Evolutionary conservation across 768 basidiomycete genomes (phyloP).

Genomic region (Suillus brevipes): DNA sequence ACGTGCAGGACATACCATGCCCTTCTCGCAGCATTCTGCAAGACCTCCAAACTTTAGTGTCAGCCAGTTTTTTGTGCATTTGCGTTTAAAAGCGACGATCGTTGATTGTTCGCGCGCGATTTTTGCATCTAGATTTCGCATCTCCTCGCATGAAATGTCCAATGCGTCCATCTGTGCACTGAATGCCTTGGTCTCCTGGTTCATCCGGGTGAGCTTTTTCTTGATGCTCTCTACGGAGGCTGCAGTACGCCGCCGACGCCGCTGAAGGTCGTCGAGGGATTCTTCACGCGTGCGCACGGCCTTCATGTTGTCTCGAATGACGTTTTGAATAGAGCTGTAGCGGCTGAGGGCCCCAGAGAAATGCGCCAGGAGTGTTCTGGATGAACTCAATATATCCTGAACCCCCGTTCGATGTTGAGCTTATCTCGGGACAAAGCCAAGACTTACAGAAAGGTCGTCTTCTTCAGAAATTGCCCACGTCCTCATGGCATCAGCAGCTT

Average conservation of each 20-base stretch:
- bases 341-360: slow-evolving; percentile 66
- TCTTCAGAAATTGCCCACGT: slow-evolving; percentile 79
- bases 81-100: slow-evolving; percentile 81
- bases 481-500: slow-evolving; percentile 71
- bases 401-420: background rate
- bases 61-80: slow-evolving; percentile 67
- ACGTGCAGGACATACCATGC: slow-evolving; percentile 41
- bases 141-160: slow-evolving; percentile 71
- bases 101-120: slow-evolving; percentile 82
- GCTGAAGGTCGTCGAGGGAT: slow-evolving; percentile 70
- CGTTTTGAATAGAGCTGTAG: slow-evolving; percentile 70
- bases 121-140: slow-evolving; percentile 73
- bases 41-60: slow-evolving; percentile 86
- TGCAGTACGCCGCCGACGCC: slow-evolving; percentile 63
- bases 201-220: slow-evolving; percentile 88
- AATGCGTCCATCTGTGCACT: slow-evolving; percentile 69
- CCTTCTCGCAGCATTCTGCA: slow-evolving; percentile 82
- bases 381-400: slow-evolving; percentile 76
- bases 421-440: slow-evolving; percentile 4
- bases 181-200: slow-evolving; percentile 83
- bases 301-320: slow-evolving; percentile 70
- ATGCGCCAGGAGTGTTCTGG: slow-evolving; percentile 63
- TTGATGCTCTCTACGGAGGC: slow-evolving; percentile 81
- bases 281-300: slow-evolving; percentile 84
- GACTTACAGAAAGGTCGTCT: slow-evolving; percentile 73